Evolutionary conservation across 2,329 filamentous ascomycete species (phyloP).

Genomic region (Pseudopithomyces chartarum): DNA sequence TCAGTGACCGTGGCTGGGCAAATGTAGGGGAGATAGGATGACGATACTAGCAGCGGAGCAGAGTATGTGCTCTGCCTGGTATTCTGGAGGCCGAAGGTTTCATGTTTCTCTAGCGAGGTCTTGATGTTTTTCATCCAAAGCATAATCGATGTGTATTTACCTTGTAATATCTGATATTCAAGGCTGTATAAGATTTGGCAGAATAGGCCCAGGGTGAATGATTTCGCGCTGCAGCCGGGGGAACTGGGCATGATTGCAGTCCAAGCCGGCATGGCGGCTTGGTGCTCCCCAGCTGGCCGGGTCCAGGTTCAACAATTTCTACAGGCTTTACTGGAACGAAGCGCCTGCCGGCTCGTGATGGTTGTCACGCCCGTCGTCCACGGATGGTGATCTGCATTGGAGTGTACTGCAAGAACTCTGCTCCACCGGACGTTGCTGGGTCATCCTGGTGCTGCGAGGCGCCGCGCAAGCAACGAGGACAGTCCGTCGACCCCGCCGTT

Average conservation of each 20-base stretch:
- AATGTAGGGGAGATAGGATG: neutral
- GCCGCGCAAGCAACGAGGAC: neutral
- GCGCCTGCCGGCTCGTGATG: neutral
- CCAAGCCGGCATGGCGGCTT: neutral
- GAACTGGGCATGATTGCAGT: slow-evolving; percentile 4
- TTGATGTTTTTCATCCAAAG: no score
- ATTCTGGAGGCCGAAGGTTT: no score
- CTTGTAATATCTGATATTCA: no score
- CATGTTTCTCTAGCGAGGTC: no score
- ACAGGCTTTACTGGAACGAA: neutral
- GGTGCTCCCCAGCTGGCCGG: neutral
- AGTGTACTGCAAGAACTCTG: no score
- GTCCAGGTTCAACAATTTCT: neutral
- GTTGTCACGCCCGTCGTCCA: no score
- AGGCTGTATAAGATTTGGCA: neutral
- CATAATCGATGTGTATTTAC: no score
- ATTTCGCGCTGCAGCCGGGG: slow-evolving; percentile 2
- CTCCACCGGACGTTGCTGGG: neutral
- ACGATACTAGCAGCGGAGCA: neutral
- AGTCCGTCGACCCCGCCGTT: neutral
- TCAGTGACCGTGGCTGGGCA: neutral
- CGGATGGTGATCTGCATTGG: no score
- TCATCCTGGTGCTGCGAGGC: neutral
- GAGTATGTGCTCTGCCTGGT: neutral
- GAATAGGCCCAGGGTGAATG: neutral